Base-by-base conservation (phyloP, 2,329 filamentous ascomycete genomes). In the Apiospora rasikravindrae region DNA sequence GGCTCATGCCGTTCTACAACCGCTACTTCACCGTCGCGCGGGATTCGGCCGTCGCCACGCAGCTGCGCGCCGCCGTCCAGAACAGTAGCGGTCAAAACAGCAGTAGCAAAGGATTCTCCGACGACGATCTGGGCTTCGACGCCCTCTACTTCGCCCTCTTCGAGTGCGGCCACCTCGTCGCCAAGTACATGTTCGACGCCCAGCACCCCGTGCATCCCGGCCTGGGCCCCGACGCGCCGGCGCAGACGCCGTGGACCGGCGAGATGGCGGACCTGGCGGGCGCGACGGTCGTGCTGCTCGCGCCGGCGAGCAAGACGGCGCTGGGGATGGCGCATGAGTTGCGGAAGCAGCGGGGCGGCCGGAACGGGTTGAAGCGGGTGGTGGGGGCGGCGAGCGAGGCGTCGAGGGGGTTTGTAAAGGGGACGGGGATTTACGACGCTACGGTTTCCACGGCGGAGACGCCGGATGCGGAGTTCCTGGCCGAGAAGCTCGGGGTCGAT, bases 1-100 rank as follows among this genome's bases (percentile, higher is more conserved):
- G 77, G 14, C 71, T 85, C 47, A 83, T 84, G 82, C 78, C 79
- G 1, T 71, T 87, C 3, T 88, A 88, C 76, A 87, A 87, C 76
- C 81, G 81, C 19, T 87, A 85, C 73, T 40, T 72, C 22, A 74
- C 78, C 11, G 73, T 64, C 24, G 49, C 71, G 8, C 57, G 57
- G 2, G 33, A n/a, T 33, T 64, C 57, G 3, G 57, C 40, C 10
- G 33, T 22, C 57, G 57, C 57, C 7, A 19, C 22, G 57, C 57
- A 64, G 19, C 57, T 64, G 33, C 57, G 57, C 33, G 33, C 19
- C 19, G 22, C 19, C 7, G 22, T 40, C 29, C 10, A 16, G 26
- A 29, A 57, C 7, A n/a, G n/a, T n/a, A n/a, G n/a, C n/a, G n/a
- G n/a, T n/a, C 45, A n/a, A 14, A 24, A 19, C 11, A 29, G 26